Conservation (phyloP, 2,329 filamentous ascomycete genomes). For the Fusarium aywerte region DNA sequence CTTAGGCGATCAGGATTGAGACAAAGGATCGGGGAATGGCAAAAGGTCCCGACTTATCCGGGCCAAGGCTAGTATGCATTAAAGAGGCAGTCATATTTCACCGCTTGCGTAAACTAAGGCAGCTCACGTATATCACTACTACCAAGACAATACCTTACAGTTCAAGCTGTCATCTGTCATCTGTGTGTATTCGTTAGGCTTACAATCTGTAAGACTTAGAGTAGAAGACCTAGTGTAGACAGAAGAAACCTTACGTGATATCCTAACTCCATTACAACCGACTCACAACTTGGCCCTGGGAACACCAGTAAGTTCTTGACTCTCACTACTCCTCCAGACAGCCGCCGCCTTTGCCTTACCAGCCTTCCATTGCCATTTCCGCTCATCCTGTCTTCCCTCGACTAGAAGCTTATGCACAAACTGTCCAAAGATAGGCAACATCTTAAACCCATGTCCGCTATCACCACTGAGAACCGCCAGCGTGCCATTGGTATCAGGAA, state of each 20-base stretch:
- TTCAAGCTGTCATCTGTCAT: too few species aligned
- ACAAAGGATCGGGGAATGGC: neutral
- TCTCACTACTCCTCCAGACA: conserved; percentile 31
- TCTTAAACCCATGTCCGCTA: conserved; percentile 27
- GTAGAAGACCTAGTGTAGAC: too few species aligned
- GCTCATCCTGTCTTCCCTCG: conserved; percentile 14
- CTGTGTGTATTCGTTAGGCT: too few species aligned
- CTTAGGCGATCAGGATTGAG: neutral
- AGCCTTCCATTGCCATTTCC: conserved; percentile 34
- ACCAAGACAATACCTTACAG: too few species aligned
- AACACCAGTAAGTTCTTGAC: conserved; percentile 26
- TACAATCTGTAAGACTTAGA: too few species aligned
- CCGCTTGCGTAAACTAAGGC: neutral
- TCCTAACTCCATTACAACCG: neutral
- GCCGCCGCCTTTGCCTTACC: conserved; percentile 21
- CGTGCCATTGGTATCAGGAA: conserved; percentile 19
- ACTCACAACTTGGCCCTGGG: conserved; percentile 22
- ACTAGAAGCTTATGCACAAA: conserved; percentile 23
- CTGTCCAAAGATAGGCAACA: conserved; percentile 28
- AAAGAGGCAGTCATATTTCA: neutral
- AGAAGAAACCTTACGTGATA: too few species aligned
- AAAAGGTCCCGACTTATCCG: conserved; percentile 10
- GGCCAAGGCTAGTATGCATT: neutral
- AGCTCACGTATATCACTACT: too few species aligned
- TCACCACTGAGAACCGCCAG: conserved; percentile 22